Evolutionary conservation across 2,329 filamentous ascomycete species (phyloP), one percentile per base, ranked within the genome.

Genomic region (Fusarium verticillioides): DNA sequence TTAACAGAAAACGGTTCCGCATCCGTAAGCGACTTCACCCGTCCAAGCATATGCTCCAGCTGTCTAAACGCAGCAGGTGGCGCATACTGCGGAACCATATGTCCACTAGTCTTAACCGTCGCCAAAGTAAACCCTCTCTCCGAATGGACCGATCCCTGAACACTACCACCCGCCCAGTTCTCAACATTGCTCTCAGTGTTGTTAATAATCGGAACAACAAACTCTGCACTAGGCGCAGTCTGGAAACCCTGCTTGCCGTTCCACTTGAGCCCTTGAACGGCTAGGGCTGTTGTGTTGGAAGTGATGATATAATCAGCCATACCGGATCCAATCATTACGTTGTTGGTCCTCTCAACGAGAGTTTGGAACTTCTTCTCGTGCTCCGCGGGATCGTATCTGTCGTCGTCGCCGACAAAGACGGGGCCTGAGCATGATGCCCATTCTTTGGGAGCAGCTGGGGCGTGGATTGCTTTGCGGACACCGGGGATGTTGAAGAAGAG

Each of bases 281-380:
- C 66, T 0, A 69, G 3, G 0, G 66, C 66, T 7, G 66, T 69
- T 1, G 66, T 69, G 49, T 69, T 69, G 4, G 66, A 69, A 2
- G 66, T 69, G 16, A 69, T 69, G 18, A 69, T 69, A 23, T 69
- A 69, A 26, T 69, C 66, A 7, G 66, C 66, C 28, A 69, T 19
- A 0, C 66, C 66, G 1, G 66, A 69, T 1, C 66, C 66, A 4
- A 69, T 69, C 7, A 69, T 69, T 1, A 69, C 64, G 13, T 69
- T 69, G 28, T 69, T 69, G 0, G 66, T 69, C 19, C 34, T 63
- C 7, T 69, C 66, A 4, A 69, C 66, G 2, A 69, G 66, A 11
- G 56, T 56, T 6, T 40, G 47, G 32, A 69, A 69, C 30, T 63
- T 69, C 42, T 50, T 69, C 43, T 69, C 66, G 6, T 69, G 66